phyloP scores from a whole-genome alignment of 768 basidiomycete genomes.

The Boletus sp. region DNA sequence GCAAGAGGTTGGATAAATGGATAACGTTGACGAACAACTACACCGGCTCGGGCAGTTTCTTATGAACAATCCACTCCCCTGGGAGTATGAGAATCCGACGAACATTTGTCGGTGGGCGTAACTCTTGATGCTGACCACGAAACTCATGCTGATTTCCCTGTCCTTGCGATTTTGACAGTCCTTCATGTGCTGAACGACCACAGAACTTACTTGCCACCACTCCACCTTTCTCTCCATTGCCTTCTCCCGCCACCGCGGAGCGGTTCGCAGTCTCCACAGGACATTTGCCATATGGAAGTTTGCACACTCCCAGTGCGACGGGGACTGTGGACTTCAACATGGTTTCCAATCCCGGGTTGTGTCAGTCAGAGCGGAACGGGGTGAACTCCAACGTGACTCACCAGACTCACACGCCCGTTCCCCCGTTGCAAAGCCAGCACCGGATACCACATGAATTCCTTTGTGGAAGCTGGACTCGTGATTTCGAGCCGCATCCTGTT shows the following conservation, averaged over 20 bases:
- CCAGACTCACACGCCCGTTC: neutral
- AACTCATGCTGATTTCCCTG: slow-evolving; percentile 1
- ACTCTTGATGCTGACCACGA: neutral
- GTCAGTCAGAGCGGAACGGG: neutral
- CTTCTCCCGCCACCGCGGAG: neutral
- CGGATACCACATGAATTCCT: neutral
- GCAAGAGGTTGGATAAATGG: neutral
- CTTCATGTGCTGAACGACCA: neutral
- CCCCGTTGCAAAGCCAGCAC: neutral
- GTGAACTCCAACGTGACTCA: neutral
- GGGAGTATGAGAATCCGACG: neutral
- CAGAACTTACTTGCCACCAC: neutral
- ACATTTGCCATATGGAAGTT: neutral
- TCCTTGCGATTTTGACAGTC: neutral
- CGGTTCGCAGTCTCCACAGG: neutral
- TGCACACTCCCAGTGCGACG: neutral
- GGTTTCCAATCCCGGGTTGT: neutral
- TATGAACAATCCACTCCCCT: neutral
- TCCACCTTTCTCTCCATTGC: neutral
- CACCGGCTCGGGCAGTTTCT: neutral
- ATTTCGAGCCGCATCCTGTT: neutral
- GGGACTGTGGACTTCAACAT: neutral
- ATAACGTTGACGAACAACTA: neutral
- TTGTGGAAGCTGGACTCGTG: neutral
- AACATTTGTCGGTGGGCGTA: slow-evolving; percentile 1